Base-by-base conservation (phyloP, 2,329 filamentous ascomycete genomes). In the Fusarium kyushuense region DNA sequence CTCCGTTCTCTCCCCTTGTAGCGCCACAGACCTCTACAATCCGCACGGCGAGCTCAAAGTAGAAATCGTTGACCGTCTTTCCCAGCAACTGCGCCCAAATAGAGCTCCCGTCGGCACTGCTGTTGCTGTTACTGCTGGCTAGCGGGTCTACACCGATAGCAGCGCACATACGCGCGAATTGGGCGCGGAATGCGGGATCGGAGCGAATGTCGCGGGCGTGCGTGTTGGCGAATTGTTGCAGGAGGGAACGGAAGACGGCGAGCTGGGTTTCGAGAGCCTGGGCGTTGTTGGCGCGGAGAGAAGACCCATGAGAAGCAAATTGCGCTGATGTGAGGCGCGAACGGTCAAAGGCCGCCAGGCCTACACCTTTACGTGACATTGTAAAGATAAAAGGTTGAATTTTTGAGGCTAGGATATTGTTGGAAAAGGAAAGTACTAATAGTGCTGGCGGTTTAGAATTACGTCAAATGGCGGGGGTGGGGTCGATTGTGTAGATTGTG, bases 111-210 rank as follows among this genome's bases (percentile, higher is more conserved):
- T 82, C 84, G 19, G 83, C 81, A 46, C 80, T 82, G 41, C 79
- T 79, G 27, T 61, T 60, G 48, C 69, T 69, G 48, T 73, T 75
- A 78, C 77, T 81, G 65, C 77, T 78, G 30, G 94, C 93, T 19
- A 99, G 85, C 3, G 96, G 96, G 78, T 99, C 96, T 14, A 99
- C 94, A 48, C 96, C 96, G 71, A 99, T 97, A 66, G 94, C 94
- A 75, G 94, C 89, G 82, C 96, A 99, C 96, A 99, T 99, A 78
- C 95, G 93, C 5, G 96, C 95, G 77, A 99, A 99, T 80, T 99
- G 95, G 33, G 95, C 94, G 64, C 96, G 93, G 80, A 99, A 99
- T 11, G 89, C 91, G 8, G 96, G 96, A 78, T 98, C 94, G 4
- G 94, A 97, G 67, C 95, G 94, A 63, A 99, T 99, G 75, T 97